Base-by-base conservation (phyloP, 2,329 filamentous ascomycete species). In the Huntiella abstrusa region DNA sequence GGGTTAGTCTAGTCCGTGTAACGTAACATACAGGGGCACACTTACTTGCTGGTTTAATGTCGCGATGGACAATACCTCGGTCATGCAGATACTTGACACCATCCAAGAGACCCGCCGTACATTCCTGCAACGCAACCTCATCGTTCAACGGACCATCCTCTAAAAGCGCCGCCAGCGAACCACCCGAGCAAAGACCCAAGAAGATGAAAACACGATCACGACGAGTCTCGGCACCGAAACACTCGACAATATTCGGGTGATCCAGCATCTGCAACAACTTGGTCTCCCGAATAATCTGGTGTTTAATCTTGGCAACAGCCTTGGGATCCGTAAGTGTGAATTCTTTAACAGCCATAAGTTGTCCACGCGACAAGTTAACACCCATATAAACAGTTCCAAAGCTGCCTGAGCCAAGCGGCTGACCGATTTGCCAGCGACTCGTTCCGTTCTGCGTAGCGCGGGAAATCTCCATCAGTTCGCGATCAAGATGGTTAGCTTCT, bases 181-280 rank as follows among this genome's bases (percentile, higher is more conserved):
- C 91, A 44, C 91, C 88, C 4, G 86, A 92, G 61, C 91, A 98
- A 62, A 93, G 96, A 62, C 98, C 91, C 91, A 98, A 98, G 60
- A 98, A 98, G 54, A 98, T 95, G 62, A 96, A 98, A n/a, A 98
- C 91, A 58, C 94, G 91, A 68, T 98, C 91, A 52, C 91, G 77
- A 62, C 98, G 91, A 2, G 95, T 91, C 61, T 98, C 91, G 56
- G 98, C 96, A 49, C 91, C 91, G 58, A 91, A 91, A 63, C 98
- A 98, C 7, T 86, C 88, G 16, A 98, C 92, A 51, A 98, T 84
- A 58, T 98, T 98, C 16, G 91, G 91, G 58, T 98, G 91, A 57
- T 98, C 87, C 40, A 98, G 71, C 1, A 95, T 82, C 62, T 96
- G 88, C 42, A 98, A 67, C 4, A 98, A 88, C 44, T 82, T 81